Base-by-base conservation (phyloP, 192 early-diverging fungal species). In the Coemansia pectinata region DNA sequence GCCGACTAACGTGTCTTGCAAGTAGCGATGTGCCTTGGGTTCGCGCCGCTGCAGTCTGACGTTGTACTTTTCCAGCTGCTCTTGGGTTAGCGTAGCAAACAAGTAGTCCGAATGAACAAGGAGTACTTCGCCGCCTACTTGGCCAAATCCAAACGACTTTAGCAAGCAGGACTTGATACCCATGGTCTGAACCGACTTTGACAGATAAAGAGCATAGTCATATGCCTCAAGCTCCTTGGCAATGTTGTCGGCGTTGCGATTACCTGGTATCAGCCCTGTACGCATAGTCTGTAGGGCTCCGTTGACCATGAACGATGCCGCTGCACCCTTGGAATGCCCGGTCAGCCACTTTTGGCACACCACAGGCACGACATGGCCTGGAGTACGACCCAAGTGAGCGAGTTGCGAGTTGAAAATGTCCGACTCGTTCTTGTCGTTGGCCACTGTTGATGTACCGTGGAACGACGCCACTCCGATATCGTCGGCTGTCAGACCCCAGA, bases 231-330 rank as follows among this genome's bases (percentile, higher is more conserved):
- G 86, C 17, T 86, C 79, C 59, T 85, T 87, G 65, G 15, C 62
- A 41, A 70, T 70, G 19, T 70, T 70, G 47, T 70, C 68, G 25
- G 68, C 68, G 23, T 70, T 70, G 68, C 93, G 92, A 86, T 96
- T 96, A 52, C 95, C 95, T 14, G 95, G 95, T 52, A 95, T 85
- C 36, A 94, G 84, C 71, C 93, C 93, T 39, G 90, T 91, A 60
- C 88, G 68, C 87, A 87, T 55, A 90, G 85, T 40, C 77, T 97
- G 94, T 45, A 96, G 80, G 61, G 93, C 87, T 65, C 94, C 94
- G 86, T 95, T 96, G 76, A 92, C 86, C 94, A 97, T 97, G 93
- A 94, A 97, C n/a, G 93, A 92, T 59, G 95, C 95, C 38, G 95
- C 94, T 29, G 95, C 91, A 65, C 92, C 95, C 90, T 97, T 97